Evolutionary conservation across 768 basidiomycete species (phyloP), one percentile per base, ranked within the genome.

Genomic region (Clathrus columnatus): DNA sequence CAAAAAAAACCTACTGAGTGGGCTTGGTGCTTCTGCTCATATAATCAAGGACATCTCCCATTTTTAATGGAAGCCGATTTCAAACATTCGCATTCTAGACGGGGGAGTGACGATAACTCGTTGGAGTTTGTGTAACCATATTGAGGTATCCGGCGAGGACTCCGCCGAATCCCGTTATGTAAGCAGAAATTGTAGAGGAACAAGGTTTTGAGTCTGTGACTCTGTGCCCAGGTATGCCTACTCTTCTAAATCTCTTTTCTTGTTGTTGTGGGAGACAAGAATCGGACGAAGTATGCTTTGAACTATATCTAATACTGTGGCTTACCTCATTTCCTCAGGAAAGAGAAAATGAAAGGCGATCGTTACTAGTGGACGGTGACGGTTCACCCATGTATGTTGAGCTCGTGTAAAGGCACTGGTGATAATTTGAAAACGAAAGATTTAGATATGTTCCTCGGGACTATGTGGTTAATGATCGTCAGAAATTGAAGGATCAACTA

Each of bases 401-500:
- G 14, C 11, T 36, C 36, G 36, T 36, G 36, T n/a, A 14, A 36
- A n/a, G 11, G n/a, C n/a, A 36, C n/a, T n/a, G n/a, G n/a, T n/a
- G n/a, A 36, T 8, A 36, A 36, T n/a, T 14, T 36, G 14, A 36
- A 36, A 14, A 11, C 11, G 14, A 14, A 55, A 29, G 41, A 43
- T 28, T 7, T 20, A 55, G 54, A 23, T 47, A 55, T 55, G 45
- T 24, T 20, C 45, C 54, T 23, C 45, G 54, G 29, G 51, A 53
- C 28, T 30, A 44, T 14, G 21, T 36, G 16, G 32, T 7, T 17
- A 36, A 44, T 29, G 46, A 47, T 32, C 54, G 54, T 30, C 54
- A 55, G 20, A 55, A 20, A 21, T 7, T 55, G 10, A 55, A 55
- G 46, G 54, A 55, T 16, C 42, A 47, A 30, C 27, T 55, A 48